Evolutionary conservation across 129 eudicot genomes (phyloP), one percentile per base, ranked within the genome.

Genomic region (Glebionis coronaria): DNA sequence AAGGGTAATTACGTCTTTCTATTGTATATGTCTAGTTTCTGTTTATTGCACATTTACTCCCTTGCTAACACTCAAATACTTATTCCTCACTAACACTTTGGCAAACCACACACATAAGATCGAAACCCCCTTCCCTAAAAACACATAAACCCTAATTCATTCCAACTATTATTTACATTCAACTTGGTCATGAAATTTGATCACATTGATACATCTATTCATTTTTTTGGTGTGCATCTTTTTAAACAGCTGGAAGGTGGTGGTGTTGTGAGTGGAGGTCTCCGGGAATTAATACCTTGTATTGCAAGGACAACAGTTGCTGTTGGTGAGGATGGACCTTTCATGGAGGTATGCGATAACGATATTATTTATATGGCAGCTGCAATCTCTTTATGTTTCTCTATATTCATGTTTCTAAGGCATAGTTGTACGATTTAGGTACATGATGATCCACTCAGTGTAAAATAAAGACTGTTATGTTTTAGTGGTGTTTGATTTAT

Each of bases 211-310:
- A n/a, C 7, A 35, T 1, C 7, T 23, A 11, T 61, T 58, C n/a
- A 56, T 40, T 46, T 59, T 21, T 68, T 9, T n/a, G n/a, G n/a
- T n/a, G 19, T 31, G 11, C 38, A 50, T 59, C 12, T 20, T 50
- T 61, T 7, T 54, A 20, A 78, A 81, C 74, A 90, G 97, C 79
- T 93, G 79, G 98, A 88, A 78, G 98, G 98, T 67, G 98, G 98
- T 73, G 97, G 98, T 65, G 97, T 93, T 18, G 98, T 97, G 27
- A 93, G 98, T 65, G 98, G 98, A 54, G 98, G 98, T 71, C 90
- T 88, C 20, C 95, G 97, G 42, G 99, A 93, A 64, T 56, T 93
- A 58, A 89, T 89, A 50, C 97, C 99, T 16, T 93, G 97, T 69
- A 85, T 93, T 79, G 97, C 97, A 42, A 78, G 99, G 83, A 93